Percentiles rank a stretch among this genome's conserved stretches.
phyloP scores from a whole-genome alignment of 805 yeast species.

The Suhomyces prunicola region DNA sequence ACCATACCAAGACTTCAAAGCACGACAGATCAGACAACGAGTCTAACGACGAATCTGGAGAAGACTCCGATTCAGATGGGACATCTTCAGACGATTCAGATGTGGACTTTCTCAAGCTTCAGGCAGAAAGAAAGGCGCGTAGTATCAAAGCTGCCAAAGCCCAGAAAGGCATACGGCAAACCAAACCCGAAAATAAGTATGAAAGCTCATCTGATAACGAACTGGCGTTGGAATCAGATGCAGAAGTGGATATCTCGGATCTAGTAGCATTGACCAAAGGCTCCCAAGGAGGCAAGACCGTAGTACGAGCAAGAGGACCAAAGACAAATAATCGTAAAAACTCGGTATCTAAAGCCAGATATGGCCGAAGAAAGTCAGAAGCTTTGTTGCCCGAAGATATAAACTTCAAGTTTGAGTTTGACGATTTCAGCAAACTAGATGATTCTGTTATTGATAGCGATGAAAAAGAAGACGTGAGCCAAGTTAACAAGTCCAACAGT shows the following conservation, averaged over 20 bases:
- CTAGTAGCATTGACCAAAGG: conserved; percentile 5
- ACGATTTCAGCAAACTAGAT: conserved; percentile 27
- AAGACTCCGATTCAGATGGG: conserved; percentile 23
- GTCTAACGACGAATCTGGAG: conserved; percentile 32
- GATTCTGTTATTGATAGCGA: conserved; percentile 20
- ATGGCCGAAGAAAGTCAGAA: conserved; percentile 35
- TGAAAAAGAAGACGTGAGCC: conserved; percentile 17
- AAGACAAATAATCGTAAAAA: not conserved
- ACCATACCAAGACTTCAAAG: not conserved
- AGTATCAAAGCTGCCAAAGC: conserved; percentile 48
- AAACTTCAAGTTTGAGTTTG: conserved; percentile 41
- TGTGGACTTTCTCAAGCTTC: conserved; percentile 69
- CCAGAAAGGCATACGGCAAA: conserved; percentile 18
- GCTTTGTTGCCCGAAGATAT: conserved; percentile 43
- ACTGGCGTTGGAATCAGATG: conserved; percentile 5
- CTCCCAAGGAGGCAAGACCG: not conserved
- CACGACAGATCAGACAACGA: not conserved
- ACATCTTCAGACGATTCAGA: conserved; percentile 59
- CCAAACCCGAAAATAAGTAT: not conserved
- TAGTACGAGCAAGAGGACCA: not conserved
- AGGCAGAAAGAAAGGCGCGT: conserved; percentile 62
- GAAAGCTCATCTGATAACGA: conserved; percentile 1
- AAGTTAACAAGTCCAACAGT: conserved; percentile 8
- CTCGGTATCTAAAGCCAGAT: conserved; percentile 16
- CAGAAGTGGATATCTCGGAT: conserved; percentile 8